Percentiles rank a stretch among this genome's conserved stretches.
phyloP scores from a whole-genome alignment of 495 filamentous ascomycete species.

The Penicillium paradoxum region DNA sequence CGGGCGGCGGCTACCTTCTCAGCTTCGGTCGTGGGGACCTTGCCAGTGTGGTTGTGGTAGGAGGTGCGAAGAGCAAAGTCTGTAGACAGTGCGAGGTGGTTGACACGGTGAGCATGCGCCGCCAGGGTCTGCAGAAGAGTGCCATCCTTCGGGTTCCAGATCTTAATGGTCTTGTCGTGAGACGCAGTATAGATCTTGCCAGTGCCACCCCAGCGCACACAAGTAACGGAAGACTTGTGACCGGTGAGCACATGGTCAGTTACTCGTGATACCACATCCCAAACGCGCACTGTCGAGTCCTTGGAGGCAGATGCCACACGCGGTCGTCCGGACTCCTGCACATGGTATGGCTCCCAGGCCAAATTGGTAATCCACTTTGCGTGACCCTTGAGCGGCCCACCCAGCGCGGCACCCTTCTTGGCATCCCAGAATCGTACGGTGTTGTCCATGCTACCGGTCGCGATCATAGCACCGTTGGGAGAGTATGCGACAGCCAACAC shows the following conservation, averaged over 20 bases:
- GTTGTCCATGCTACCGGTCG: conserved; percentile 93
- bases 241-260: conserved; percentile 80
- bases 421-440: conserved; percentile 88
- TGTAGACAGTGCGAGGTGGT: conserved; percentile 90
- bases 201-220: conserved; percentile 90
- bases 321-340: conserved; percentile 67
- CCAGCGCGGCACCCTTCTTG: conserved; percentile 70
- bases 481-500: conserved; percentile 84
- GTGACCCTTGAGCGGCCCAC: conserved; percentile 79
- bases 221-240: conserved; percentile 83
- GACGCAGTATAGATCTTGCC: conserved; percentile 81
- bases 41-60: conserved; percentile 78
- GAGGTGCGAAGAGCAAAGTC: conserved; percentile 85
- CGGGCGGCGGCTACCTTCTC: conserved; percentile 71
- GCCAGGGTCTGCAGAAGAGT: conserved; percentile 73
- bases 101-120: conserved; percentile 90
- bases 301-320: conserved; percentile 85
- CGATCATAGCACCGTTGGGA: conserved; percentile 74
- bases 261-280: conserved; percentile 72
- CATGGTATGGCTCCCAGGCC: conserved; percentile 92
- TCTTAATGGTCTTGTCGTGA: conserved; percentile 90
- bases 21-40: conserved; percentile 61
- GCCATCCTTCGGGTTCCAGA: conserved; percentile 79
- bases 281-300: conserved; percentile 84
- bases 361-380: conserved; percentile 84